Base-by-base conservation (phyloP, 2,329 filamentous ascomycete species). In the Trichoderma sp. region DNA sequence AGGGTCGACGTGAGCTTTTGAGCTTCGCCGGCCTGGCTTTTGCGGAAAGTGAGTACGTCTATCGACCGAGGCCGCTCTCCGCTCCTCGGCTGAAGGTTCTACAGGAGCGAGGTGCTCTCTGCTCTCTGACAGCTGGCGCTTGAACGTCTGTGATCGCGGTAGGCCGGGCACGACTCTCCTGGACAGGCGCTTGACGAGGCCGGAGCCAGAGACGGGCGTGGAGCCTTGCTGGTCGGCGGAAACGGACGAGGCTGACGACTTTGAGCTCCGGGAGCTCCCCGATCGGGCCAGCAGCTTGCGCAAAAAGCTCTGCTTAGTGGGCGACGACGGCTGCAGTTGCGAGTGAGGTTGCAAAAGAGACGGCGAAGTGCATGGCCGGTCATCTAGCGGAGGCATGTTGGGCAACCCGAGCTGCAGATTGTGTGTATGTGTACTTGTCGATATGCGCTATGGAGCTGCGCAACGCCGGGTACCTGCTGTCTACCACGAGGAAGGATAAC, bases 71-170 rank as follows among this genome's bases (percentile, higher is more conserved):
- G 90, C 85, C 12, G 93, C 90, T 77, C 94, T 88, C 75, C 92
- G 88, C 81, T 94, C 92, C 50, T 88, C 87, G 30, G 85, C 82
- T 36, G 89, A 88, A 6, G 88, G 87, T 62, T 90, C 84, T 55
- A 90, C 85, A 58, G 92, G 90, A 72, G 91, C 85, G 68, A 97
- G 85, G 77, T 90, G 91, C 76, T 92, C 89, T 75, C 94, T 88
- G 74, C 88, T 87, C 81, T 97, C 95, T 32, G 93, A 95, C 79
- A 92, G 88, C 80, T 95, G 93, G 76, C 94, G 89, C 81, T 91
- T 92, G 82, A 97, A 94, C 0, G 93, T 97, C 76, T 91, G 89
- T 5, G 90, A 85, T 63, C 93, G 88, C 50, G 94, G 93, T 47
- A 97, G 83, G 17, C 92, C 91, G 20, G 94, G 92, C 17, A 95